These are phyloP conservation scores for Fragaria ananassa DNA, from an alignment of 306 rosid species.

Conservation along the genomic window DNA sequence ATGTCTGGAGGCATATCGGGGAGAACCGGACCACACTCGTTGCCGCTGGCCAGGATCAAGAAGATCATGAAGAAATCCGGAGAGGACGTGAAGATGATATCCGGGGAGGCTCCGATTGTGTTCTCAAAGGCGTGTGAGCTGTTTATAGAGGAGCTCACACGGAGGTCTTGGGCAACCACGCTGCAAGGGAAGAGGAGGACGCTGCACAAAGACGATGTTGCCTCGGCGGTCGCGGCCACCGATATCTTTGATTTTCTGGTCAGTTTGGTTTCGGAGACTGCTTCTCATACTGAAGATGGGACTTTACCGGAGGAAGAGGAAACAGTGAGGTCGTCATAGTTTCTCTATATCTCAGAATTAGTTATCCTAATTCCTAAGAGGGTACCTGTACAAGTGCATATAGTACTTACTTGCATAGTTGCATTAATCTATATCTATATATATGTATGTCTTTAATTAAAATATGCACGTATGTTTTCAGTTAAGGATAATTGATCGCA, in stretches of 20 bases:
- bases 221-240: constrained; percentile 57
- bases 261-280: constrained; percentile 44
- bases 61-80: constrained; percentile 72
- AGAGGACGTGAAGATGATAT: constrained; percentile 70
- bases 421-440: not conserved
- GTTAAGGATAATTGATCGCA: not conserved
- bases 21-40: constrained; percentile 50
- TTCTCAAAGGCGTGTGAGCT: constrained; percentile 80
- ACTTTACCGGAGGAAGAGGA: not conserved
- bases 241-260: constrained; percentile 67
- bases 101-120: constrained; percentile 67
- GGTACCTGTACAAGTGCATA: not conserved
- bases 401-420: not conserved
- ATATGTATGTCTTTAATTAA: not conserved
- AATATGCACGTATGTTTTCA: not conserved
- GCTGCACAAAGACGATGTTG: constrained; percentile 63
- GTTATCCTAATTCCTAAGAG: not conserved
- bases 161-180: constrained; percentile 62
- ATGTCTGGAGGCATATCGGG: constrained; percentile 34
- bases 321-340: not conserved
- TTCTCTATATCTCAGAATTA: not conserved
- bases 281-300: not conserved
- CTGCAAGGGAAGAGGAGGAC: constrained; percentile 61
- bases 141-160: constrained; percentile 57
- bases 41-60: constrained; percentile 79